Evolutionary conservation across 345 rosid genomes (phyloP).

Genomic region (Salix viminalis): DNA sequence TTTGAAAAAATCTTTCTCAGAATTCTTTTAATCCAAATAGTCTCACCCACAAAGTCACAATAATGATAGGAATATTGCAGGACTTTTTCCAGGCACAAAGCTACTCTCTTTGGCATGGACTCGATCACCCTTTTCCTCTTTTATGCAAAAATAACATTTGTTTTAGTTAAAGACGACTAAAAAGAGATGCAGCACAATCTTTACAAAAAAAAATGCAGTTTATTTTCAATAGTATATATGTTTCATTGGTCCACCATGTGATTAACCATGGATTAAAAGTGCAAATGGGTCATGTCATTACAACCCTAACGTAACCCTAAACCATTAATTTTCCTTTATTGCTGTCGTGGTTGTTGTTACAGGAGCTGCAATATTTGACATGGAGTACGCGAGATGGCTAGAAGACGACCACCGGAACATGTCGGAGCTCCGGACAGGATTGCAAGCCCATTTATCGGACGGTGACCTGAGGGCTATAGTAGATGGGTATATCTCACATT

Average conservation of each 20-base stretch:
- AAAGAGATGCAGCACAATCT: not conserved
- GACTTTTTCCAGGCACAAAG: conserved; percentile 20
- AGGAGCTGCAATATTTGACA: conserved; percentile 90
- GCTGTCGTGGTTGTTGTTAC: not conserved
- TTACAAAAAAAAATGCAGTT: not conserved
- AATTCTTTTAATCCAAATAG: not conserved
- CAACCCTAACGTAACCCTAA: not conserved
- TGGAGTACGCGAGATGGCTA: conserved; percentile 92
- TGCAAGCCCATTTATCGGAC: conserved; percentile 73
- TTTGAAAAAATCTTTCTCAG: conserved; percentile 13
- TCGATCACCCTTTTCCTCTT: not conserved
- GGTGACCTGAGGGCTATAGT: conserved; percentile 64
- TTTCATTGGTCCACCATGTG: not conserved
- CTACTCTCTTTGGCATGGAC: not conserved
- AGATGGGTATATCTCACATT: conserved; percentile 75
- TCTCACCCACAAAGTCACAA: too few relatives aligned
- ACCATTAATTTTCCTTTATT: not conserved
- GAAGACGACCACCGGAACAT: conserved; percentile 85
- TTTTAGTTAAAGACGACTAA: not conserved
- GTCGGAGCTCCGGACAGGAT: conserved; percentile 69
- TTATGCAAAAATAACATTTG: not conserved
- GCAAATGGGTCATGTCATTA: not conserved
- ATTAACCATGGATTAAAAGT: not conserved
- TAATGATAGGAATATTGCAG: conserved; percentile 4
- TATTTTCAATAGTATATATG: not conserved